Evolutionary conservation across 768 basidiomycete genomes (phyloP).

Genomic region (Hortiboletus flavorubellus): DNA sequence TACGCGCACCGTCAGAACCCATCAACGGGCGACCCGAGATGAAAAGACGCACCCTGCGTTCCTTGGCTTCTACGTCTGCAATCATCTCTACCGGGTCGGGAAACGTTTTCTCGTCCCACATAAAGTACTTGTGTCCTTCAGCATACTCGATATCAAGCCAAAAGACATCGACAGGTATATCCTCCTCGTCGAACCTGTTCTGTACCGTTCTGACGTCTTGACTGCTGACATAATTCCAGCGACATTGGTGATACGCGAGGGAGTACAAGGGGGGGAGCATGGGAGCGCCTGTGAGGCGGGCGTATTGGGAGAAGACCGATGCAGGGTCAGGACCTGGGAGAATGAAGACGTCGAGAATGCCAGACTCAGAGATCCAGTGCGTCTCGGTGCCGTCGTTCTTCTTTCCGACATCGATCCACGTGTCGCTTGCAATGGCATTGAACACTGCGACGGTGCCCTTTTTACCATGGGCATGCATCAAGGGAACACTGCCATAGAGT

Average conservation of each 20-base stretch:
- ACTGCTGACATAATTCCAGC: conserved; percentile 96
- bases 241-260: conserved; percentile 93
- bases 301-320: conserved; percentile 83
- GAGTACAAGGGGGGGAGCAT: conserved; percentile 90
- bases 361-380: conserved; percentile 98
- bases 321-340: conserved; percentile 86
- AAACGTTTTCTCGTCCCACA: conserved; percentile 92
- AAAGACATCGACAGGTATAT: conserved; percentile 93
- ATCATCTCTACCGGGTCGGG: conserved; percentile 94
- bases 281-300: conserved; percentile 77
- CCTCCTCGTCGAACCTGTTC: conserved; percentile 85
- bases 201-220: conserved; percentile 86
- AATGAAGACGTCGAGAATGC: conserved; percentile 91
- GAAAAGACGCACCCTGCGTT: conserved; percentile 63
- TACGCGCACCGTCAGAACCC: conserved; percentile 29
- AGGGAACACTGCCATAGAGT: conserved; percentile 87
- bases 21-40: neutral
- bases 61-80: conserved; percentile 78
- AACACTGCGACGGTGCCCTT: conserved; percentile 90
- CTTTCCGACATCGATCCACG: conserved; percentile 87
- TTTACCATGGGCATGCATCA: conserved; percentile 90
- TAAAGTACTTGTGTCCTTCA: conserved; percentile 93
- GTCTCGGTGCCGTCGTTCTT: conserved; percentile 64
- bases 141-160: conserved; percentile 98
- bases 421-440: conserved; percentile 84